Conservation (phyloP, 2,329 filamentous ascomycete genomes). For the Fusarium sarcochroum region DNA sequence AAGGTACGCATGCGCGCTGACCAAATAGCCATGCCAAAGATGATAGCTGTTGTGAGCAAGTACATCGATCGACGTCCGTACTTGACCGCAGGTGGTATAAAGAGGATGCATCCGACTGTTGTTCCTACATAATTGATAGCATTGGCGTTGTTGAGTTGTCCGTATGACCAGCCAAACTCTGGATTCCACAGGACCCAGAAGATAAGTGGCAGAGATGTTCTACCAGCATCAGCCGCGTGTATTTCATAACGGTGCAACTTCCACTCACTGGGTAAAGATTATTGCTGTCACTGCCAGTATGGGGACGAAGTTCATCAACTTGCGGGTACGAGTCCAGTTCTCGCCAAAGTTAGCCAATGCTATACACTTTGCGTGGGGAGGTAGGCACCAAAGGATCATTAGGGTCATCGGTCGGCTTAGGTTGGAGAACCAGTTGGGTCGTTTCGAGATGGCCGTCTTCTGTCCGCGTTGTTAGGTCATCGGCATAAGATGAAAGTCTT, state of each 20-base stretch:
- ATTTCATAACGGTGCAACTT: rapidly evolving
- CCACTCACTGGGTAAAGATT: slow-evolving; percentile 1
- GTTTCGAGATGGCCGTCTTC: background rate
- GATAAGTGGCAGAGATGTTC: slow-evolving; percentile 42
- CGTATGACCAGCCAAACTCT: slow-evolving; percentile 44
- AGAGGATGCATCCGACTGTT: slow-evolving; percentile 48
- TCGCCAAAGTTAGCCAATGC: background rate
- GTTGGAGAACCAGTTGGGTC: background rate
- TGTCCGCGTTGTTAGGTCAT: background rate
- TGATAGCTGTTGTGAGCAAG: slow-evolving; percentile 32
- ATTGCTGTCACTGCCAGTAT: background rate
- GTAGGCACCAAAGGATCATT: background rate
- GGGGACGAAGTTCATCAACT: slow-evolving; percentile 2
- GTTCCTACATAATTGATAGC: slow-evolving; percentile 48
- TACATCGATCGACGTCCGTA: slow-evolving; percentile 51
- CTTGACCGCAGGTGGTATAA: slow-evolving; percentile 52
- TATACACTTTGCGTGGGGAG: too few relatives aligned
- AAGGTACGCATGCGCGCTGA: background rate
- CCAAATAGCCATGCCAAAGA: slow-evolving; percentile 20
- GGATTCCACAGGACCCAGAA: slow-evolving; percentile 49
- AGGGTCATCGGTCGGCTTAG: background rate
- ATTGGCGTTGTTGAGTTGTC: slow-evolving; percentile 42
- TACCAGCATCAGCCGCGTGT: background rate
- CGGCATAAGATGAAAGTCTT: too few relatives aligned
- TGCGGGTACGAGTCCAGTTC: background rate